Percentiles rank a stretch among this genome's conserved stretches.
These are phyloP conservation scores for Aspergillus proliferans DNA, from an alignment of 2,329 filamentous ascomycete species.

Conservation along the genomic window DNA sequence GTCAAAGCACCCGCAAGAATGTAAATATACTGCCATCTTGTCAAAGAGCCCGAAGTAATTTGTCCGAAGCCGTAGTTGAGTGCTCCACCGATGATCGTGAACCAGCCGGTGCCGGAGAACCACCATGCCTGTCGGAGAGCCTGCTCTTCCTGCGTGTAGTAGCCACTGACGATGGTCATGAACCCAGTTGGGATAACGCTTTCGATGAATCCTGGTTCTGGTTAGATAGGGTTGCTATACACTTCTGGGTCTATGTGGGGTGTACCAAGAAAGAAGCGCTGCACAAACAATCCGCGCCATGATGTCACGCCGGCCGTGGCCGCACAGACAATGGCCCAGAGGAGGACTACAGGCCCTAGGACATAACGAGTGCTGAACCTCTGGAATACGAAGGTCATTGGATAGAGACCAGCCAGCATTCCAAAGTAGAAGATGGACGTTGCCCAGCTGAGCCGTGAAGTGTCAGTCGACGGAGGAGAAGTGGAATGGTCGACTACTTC, in stretches of 20 bases:
- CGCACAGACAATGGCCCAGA: slow-evolving; percentile 64
- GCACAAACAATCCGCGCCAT: slow-evolving; percentile 58
- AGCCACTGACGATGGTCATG: slow-evolving; percentile 57
- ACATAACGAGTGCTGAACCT: slow-evolving; percentile 60
- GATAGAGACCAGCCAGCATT: slow-evolving; percentile 67
- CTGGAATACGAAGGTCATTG: slow-evolving; percentile 65
- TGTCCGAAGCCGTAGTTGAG: slow-evolving; percentile 65
- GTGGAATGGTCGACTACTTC: slow-evolving; percentile 47
- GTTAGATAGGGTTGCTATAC: not conserved
- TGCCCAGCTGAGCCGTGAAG: slow-evolving; percentile 66
- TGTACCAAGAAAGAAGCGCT: slow-evolving; percentile 56
- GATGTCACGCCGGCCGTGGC: slow-evolving; percentile 60
- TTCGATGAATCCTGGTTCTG: slow-evolving; percentile 48
- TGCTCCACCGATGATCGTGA: slow-evolving; percentile 57
- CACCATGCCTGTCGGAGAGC: slow-evolving; percentile 60
- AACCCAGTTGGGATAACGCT: slow-evolving; percentile 61
- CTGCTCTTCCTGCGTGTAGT: slow-evolving; percentile 62
- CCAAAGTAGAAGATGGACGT: slow-evolving; percentile 77
- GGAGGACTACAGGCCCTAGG: slow-evolving; percentile 49
- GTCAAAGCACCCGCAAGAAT: slow-evolving; percentile 59
- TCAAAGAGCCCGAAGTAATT: slow-evolving; percentile 49
- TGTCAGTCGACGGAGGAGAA: slow-evolving; percentile 55
- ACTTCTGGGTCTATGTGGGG: not conserved
- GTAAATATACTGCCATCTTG: slow-evolving; percentile 66
- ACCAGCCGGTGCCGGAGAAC: slow-evolving; percentile 54